These are phyloP conservation scores for Diaporthe vaccinii DNA, from an alignment of 2,329 filamentous ascomycete species.

Conservation along the genomic window DNA sequence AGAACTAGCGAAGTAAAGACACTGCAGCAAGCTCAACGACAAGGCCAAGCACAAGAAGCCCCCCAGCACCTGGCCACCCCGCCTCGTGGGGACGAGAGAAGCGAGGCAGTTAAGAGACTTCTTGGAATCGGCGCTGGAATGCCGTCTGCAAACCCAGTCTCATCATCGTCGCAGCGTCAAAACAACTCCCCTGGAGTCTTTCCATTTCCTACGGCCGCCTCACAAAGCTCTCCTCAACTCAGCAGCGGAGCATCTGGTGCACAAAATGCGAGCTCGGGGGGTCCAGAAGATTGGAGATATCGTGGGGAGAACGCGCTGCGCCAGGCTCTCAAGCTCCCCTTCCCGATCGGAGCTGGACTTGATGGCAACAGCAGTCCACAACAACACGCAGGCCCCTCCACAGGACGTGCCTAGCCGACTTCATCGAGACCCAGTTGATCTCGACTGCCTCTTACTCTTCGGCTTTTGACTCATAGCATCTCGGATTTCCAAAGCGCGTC, in stretches of 20 bases:
- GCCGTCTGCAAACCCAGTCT: slow-evolving; percentile 1
- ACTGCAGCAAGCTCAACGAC: slow-evolving; percentile 20
- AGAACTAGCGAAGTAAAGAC: slow-evolving; percentile 3
- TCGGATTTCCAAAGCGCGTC: slow-evolving; percentile 20
- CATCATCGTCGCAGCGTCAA: slow-evolving; percentile 5
- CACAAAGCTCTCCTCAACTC: slow-evolving; percentile 31
- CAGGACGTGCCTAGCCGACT: slow-evolving; percentile 33
- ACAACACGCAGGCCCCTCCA: slow-evolving; percentile 21
- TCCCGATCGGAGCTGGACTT: slow-evolving; percentile 34
- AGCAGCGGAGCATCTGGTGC: slow-evolving; percentile 8
- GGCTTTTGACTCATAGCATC: slow-evolving; percentile 18
- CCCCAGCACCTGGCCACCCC: slow-evolving; percentile 31
- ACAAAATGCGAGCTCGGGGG: slow-evolving; percentile 5
- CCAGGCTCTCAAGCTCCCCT: slow-evolving; percentile 37
- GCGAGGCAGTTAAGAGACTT: slow-evolving; percentile 38
- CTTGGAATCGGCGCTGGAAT: slow-evolving; percentile 24
- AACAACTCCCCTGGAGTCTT: not conserved
- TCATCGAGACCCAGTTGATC: not conserved
- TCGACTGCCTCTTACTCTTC: slow-evolving; percentile 6
- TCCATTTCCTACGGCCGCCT: slow-evolving; percentile 5
- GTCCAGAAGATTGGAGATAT: slow-evolving; percentile 34
- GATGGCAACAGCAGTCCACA: slow-evolving; percentile 37
- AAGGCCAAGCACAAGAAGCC: not conserved
- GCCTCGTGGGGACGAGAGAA: slow-evolving; percentile 32
- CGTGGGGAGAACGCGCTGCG: slow-evolving; percentile 40